Evolutionary conservation across 2,329 filamentous ascomycete species (phyloP).

Genomic region (Trichoderma atroviride): DNA sequence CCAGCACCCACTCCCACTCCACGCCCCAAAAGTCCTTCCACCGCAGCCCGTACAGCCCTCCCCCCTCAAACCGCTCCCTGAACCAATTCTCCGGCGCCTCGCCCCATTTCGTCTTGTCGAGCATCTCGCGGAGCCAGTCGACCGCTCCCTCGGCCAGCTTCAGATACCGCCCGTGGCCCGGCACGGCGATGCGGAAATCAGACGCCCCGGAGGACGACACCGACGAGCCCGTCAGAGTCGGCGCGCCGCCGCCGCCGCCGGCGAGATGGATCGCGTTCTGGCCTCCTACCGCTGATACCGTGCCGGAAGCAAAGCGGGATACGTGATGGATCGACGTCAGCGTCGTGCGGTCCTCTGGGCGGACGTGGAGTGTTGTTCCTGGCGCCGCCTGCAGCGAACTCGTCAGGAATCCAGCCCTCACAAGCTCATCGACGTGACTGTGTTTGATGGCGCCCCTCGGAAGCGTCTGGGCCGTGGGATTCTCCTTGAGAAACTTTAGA

Average conservation of each 20-base stretch:
- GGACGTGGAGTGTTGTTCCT: conserved; percentile 46
- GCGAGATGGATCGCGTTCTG: conserved; percentile 64
- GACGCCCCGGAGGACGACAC: conserved; percentile 27
- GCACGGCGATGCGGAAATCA: conserved; percentile 61
- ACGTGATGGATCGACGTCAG: conserved; percentile 64
- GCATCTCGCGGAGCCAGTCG: conserved; percentile 60
- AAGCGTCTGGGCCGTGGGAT: conserved; percentile 48
- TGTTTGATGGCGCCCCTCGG: conserved; percentile 42
- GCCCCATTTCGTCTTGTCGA: conserved; percentile 61
- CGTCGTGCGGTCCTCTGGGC: conserved; percentile 58
- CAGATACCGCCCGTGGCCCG: conserved; percentile 67
- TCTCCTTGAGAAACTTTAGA: conserved; percentile 50
- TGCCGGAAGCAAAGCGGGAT: conserved; percentile 67
- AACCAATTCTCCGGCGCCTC: conserved; percentile 66
- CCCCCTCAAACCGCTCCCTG: conserved; percentile 71
- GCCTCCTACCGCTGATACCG: conserved; percentile 69
- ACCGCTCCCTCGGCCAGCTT: conserved; percentile 65
- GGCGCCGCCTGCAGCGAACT: conserved; percentile 39
- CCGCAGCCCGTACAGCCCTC: conserved; percentile 45
- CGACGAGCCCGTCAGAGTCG: conserved; percentile 35
- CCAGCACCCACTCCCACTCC: conserved; percentile 70
- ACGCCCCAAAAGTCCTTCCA: conserved; percentile 74
- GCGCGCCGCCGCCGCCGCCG: conserved; percentile 56
- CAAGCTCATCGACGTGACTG: conserved; percentile 58
- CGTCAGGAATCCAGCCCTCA: conserved; percentile 69